A percentile compares a stretch with the other conserved stretches of the same genome.
phyloP scores from a whole-genome alignment of 176 grass and related monocot genomes.

The Microstegium vimineum region DNA sequence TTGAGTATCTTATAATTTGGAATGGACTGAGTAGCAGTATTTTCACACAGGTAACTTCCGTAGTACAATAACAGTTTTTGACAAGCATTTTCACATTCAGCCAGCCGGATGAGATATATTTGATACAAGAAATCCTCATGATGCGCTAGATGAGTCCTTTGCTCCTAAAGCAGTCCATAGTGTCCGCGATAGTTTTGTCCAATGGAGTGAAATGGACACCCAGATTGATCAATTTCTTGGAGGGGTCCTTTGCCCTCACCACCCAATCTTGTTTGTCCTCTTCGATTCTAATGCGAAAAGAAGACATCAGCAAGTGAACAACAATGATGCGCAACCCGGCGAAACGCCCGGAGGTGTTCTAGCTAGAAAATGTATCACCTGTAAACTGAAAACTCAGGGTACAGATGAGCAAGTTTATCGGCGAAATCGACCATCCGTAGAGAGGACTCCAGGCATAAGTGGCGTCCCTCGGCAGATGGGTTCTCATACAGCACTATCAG shows the following conservation, averaged over 20 bases:
- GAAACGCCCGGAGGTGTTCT: neutral
- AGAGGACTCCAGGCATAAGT: slow-evolving; percentile 41
- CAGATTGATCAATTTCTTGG: slow-evolving; percentile 49
- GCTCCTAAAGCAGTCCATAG: slow-evolving; percentile 42
- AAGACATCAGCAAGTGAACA: neutral
- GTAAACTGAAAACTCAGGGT: slow-evolving; percentile 34
- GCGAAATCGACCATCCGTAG: slow-evolving; percentile 25
- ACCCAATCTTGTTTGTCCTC: slow-evolving; percentile 59
- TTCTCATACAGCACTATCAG: slow-evolving; percentile 44
- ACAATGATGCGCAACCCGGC: neutral
- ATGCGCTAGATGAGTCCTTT: slow-evolving; percentile 46
- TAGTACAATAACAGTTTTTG: too few relatives aligned
- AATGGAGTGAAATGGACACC: slow-evolving; percentile 47
- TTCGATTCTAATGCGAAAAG: slow-evolving; percentile 7
- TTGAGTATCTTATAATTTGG: too few relatives aligned
- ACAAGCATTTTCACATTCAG: too few relatives aligned
- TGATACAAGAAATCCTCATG: neutral
- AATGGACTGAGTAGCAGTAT: too few relatives aligned
- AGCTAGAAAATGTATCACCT: slow-evolving; percentile 26
- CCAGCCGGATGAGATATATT: too few relatives aligned
- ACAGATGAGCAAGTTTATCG: slow-evolving; percentile 29
- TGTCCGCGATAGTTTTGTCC: slow-evolving; percentile 39
- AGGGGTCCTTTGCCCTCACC: slow-evolving; percentile 24
- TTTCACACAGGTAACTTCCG: too few relatives aligned
- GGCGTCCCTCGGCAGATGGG: slow-evolving; percentile 32